Evolutionary conservation across 148 eudicot genomes (phyloP).

Genomic region (Fallopia convolvulus): DNA sequence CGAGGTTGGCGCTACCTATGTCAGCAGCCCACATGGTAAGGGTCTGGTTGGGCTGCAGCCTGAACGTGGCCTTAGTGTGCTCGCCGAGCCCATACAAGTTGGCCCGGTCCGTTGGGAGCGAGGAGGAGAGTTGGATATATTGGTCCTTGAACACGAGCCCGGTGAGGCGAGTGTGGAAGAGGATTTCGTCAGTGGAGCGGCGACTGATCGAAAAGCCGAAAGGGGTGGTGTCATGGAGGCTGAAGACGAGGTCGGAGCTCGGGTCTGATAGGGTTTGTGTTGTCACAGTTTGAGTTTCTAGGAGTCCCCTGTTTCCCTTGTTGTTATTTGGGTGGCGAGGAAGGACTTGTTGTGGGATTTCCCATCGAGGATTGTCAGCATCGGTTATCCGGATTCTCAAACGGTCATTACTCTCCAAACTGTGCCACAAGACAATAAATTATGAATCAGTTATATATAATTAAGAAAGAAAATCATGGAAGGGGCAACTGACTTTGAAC

Average conservation of each 20-base stretch:
- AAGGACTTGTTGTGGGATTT: slow-evolving; percentile 36
- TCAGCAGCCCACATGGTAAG: slow-evolving; percentile 51
- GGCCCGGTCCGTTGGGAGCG: slow-evolving; percentile 27
- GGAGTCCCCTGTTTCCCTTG: background rate
- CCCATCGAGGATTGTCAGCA: slow-evolving; percentile 51
- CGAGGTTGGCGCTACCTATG: slow-evolving; percentile 22
- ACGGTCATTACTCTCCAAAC: slow-evolving; percentile 47
- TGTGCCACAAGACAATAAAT: slow-evolving; percentile 16
- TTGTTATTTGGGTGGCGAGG: slow-evolving; percentile 10
- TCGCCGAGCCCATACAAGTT: slow-evolving; percentile 49
- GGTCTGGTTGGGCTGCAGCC: slow-evolving; percentile 31
- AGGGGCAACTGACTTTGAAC: no score
- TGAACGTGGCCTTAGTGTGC: slow-evolving; percentile 36
- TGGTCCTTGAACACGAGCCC: slow-evolving; percentile 35
- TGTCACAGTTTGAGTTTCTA: background rate
- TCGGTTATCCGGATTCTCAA: slow-evolving; percentile 58
- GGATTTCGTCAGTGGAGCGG: slow-evolving; percentile 40
- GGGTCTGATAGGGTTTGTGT: slow-evolving; percentile 22
- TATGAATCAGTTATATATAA: background rate
- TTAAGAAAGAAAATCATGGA: background rate
- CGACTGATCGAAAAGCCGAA: slow-evolving; percentile 63
- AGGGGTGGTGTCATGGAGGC: slow-evolving; percentile 58
- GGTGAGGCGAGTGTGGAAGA: slow-evolving; percentile 28
- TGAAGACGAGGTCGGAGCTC: slow-evolving; percentile 52
- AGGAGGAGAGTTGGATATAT: slow-evolving; percentile 29